phyloP scores from a whole-genome alignment of 495 filamentous ascomycete species.

The Aspergillus hancockii region DNA sequence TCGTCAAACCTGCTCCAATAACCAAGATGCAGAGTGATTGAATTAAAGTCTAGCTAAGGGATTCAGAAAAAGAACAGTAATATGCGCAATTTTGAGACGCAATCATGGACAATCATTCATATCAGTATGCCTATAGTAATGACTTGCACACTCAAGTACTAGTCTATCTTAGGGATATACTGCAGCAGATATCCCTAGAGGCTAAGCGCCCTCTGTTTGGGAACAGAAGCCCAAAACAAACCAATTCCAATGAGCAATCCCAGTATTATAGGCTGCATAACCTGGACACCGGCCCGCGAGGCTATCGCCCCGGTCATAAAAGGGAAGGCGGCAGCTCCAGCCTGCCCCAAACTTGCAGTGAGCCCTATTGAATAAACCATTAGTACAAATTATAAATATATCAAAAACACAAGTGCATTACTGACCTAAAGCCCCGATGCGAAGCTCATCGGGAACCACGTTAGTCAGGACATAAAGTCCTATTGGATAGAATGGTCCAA shows the following conservation, averaged over 20 bases:
- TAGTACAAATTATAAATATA: slow-evolving; percentile 7
- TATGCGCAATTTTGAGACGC: too few relatives aligned
- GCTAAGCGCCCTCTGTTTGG: slow-evolving; percentile 22
- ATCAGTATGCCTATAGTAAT: too few relatives aligned
- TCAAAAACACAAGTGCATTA: not conserved
- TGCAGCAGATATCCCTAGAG: not conserved
- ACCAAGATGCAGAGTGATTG: too few relatives aligned
- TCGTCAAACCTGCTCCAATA: too few relatives aligned
- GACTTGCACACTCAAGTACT: too few relatives aligned
- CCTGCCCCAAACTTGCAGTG: slow-evolving; percentile 51
- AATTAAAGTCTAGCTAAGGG: too few relatives aligned
- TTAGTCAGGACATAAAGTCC: slow-evolving; percentile 35
- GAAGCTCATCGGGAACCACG: slow-evolving; percentile 38
- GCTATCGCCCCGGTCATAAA: slow-evolving; percentile 52
- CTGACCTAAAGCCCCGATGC: slow-evolving; percentile 33
- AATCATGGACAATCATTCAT: too few relatives aligned
- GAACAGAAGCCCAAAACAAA: slow-evolving; percentile 47
- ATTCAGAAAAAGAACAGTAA: too few relatives aligned
- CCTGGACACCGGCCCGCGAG: slow-evolving; percentile 43
- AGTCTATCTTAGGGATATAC: too few relatives aligned
- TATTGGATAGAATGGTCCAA: slow-evolving; percentile 39
- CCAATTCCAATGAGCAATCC: slow-evolving; percentile 43
- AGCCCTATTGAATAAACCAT: slow-evolving; percentile 29
- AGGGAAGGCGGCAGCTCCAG: slow-evolving; percentile 53
- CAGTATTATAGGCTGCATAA: slow-evolving; percentile 52